These are phyloP conservation scores for Tuber brumale DNA, from an alignment of 495 filamentous ascomycete genomes.

Conservation along the genomic window DNA sequence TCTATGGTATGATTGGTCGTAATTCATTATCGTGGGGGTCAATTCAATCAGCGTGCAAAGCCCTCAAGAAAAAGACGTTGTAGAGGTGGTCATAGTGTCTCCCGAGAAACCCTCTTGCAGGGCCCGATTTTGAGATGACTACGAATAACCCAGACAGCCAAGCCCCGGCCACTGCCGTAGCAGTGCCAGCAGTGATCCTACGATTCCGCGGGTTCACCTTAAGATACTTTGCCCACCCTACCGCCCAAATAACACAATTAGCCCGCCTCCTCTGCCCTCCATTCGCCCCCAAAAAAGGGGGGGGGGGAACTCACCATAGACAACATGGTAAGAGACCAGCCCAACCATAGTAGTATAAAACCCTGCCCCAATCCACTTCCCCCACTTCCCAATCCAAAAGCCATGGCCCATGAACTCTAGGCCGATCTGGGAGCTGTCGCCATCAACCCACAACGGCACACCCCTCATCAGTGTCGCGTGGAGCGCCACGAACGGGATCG, in stretches of 20 bases:
- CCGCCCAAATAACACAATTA: conserved; percentile 44
- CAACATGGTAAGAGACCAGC: conserved; percentile 67
- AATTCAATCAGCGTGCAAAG: not conserved
- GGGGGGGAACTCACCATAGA: conserved; percentile 60
- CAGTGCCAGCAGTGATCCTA: conserved; percentile 61
- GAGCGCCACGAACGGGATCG: conserved; percentile 57
- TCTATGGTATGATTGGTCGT: not conserved
- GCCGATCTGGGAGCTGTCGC: conserved; percentile 73
- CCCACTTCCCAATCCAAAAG: conserved; percentile 59
- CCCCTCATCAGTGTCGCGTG: conserved; percentile 67
- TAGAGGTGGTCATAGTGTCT: conserved; percentile 69
- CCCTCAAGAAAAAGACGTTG: conserved; percentile 37
- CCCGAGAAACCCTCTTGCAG: conserved; percentile 67
- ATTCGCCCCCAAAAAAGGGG: conserved; percentile 40
- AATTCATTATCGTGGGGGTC: not conserved
- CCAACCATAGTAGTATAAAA: conserved; percentile 60
- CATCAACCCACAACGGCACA: conserved; percentile 66
- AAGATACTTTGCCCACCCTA: conserved; percentile 44
- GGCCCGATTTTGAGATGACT: conserved; percentile 66
- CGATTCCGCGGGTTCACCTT: conserved; percentile 54
- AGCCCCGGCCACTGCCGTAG: conserved; percentile 52
- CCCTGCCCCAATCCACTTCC: conserved; percentile 55
- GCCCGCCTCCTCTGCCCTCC: conserved; percentile 44
- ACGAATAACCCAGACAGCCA: conserved; percentile 80
- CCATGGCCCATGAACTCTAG: conserved; percentile 80